A percentile compares a stretch with the other conserved stretches of the same genome.
Evolutionary conservation across 176 grass and related monocot genomes (phyloP).

Genomic region (Puccinellia tenuiflora): DNA sequence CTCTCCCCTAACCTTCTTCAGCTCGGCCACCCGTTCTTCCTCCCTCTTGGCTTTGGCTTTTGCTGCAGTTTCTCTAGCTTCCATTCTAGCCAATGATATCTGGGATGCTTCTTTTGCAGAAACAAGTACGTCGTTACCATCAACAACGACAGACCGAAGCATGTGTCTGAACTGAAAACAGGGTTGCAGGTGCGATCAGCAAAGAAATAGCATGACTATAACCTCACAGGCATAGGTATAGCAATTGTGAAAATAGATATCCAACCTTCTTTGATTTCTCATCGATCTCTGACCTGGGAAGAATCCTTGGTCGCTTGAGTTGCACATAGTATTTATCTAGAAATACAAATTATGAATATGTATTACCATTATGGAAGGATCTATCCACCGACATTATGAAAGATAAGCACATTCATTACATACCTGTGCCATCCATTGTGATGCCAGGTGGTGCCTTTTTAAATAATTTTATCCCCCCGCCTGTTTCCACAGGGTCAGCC

Average conservation of each 20-base stretch:
- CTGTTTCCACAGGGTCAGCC: constrained; percentile 29
- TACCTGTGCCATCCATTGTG: constrained; percentile 51
- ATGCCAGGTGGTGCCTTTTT: constrained; percentile 76
- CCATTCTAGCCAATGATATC: constrained; percentile 59
- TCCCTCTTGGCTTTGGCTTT: constrained; percentile 70
- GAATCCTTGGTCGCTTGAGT: constrained; percentile 72
- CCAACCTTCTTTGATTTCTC: constrained; percentile 96
- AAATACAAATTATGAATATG: constrained; percentile 29
- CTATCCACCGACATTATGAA: background rate
- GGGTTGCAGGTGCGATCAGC: background rate
- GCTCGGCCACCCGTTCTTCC: constrained; percentile 69
- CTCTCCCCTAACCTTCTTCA: constrained; percentile 87
- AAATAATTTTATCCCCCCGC: constrained; percentile 74
- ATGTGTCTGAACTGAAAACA: constrained; percentile 72
- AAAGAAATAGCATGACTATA: background rate
- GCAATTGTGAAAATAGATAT: background rate
- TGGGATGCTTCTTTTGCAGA: constrained; percentile 55
- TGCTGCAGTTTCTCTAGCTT: constrained; percentile 65
- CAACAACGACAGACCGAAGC: constrained; percentile 60
- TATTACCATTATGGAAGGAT: constrained; percentile 20
- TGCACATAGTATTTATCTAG: constrained; percentile 55
- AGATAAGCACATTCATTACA: constrained; percentile 8
- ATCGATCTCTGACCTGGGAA: constrained; percentile 48
- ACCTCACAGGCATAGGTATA: background rate
- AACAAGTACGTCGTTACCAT: constrained; percentile 61